Base-by-base conservation (phyloP, 1,284 basidiomycete species). In the Mycosarcoma maydis region DNA sequence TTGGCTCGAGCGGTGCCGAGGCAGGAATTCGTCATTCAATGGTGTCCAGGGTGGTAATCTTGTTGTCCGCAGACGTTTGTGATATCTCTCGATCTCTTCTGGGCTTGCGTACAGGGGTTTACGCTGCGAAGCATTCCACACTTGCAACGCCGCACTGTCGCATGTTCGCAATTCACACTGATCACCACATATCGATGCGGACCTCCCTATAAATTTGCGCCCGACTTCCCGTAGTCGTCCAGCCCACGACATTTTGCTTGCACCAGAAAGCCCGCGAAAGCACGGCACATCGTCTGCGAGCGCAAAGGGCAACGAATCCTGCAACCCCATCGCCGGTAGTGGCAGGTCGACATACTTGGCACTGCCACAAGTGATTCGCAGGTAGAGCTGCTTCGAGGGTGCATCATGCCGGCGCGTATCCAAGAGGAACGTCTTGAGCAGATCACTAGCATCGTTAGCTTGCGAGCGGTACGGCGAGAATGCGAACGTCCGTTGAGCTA, bases 251-350 rank as follows among this genome's bases (percentile, higher is more conserved):
- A 0, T 32, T 13, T 4, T 11, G 17, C 41, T 37, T 50, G 1
- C 19, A 14, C 8, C 10, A 0, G 47, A 34, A 6, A 58, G 32
- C 6, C 66, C 66, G 5, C 66, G 66, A 20, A 53, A 20, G 29
- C 54, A 53, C 0, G 66, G 66, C 23, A 69, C 47, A 17, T 69
- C 66, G 40, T 69, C 59, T 2, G 58, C 49, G 20, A 69, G 17
- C 11, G 59, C 66, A 23, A 51, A 69, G 3, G 66, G 66, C 11
- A 69, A 23, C 22, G 64, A 38, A 4, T 67, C 64, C 16, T 37
- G 23, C 16, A 29, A 22, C 11, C 45, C 37, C 51, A 69, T 11
- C 22, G 2, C 27, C 24, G 42, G 40, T 26, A 69, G 22, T 5
- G 58, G 59, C 17, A 58, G 30, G 16, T 69, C 54, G 8, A 69